Percentiles rank a stretch among this genome's conserved stretches.
phyloP scores from a whole-genome alignment of 192 early-diverging fungal genomes.

The Entomortierella beljakovae region DNA sequence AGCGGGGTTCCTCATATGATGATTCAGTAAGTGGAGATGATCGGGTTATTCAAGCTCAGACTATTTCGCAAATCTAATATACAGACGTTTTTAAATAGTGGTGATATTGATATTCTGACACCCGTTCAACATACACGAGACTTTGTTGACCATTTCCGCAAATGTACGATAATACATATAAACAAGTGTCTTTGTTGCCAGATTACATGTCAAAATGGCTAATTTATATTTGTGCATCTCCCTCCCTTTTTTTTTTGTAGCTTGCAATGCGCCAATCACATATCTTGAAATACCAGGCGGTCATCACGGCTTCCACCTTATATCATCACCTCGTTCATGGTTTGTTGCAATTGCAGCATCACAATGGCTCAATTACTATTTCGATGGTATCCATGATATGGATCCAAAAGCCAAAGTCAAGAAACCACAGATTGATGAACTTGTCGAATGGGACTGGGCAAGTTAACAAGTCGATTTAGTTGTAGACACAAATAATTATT shows the following conservation, averaged over 20 bases:
- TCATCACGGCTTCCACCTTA: conserved; percentile 55
- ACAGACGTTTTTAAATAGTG: too few relatives aligned
- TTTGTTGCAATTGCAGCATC: conserved; percentile 42
- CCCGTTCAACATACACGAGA: conserved; percentile 44
- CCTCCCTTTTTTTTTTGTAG: conserved; percentile 3
- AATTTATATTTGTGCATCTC: not conserved
- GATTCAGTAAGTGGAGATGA: conserved; percentile 42
- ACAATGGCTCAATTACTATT: conserved; percentile 50
- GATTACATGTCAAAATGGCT: not conserved
- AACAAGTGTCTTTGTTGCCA: not conserved
- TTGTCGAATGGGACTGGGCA: conserved; percentile 53
- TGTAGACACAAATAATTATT: too few relatives aligned
- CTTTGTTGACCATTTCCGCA: conserved; percentile 48
- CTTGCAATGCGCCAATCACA: conserved; percentile 16
- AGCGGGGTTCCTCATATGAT: conserved; percentile 49
- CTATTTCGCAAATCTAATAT: not conserved
- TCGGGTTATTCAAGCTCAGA: not conserved
- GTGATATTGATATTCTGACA: conserved; percentile 50
- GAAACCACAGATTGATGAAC: conserved; percentile 21
- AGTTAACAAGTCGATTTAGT: too few relatives aligned
- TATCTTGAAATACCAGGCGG: conserved; percentile 50
- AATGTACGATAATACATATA: conserved; percentile 17
- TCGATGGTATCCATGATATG: conserved; percentile 8
- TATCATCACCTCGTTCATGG: conserved; percentile 57
- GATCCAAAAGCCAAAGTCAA: not conserved